Conservation (phyloP, 345 rosid genomes). For the Salix udensis region DNA sequence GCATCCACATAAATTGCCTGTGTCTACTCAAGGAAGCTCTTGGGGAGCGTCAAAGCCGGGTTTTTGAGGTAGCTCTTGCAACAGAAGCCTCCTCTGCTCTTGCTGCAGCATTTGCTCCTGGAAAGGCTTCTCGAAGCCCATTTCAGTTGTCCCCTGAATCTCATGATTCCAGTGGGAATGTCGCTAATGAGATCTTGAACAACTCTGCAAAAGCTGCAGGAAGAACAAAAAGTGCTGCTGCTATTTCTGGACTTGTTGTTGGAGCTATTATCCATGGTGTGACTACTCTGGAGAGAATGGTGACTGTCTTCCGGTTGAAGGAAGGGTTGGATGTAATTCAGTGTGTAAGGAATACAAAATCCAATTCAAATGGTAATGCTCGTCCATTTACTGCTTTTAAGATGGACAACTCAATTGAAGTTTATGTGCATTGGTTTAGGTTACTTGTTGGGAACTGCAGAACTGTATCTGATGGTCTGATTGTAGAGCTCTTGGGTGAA, state of each 20-base stretch:
- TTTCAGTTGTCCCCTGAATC: slow-evolving; percentile 72
- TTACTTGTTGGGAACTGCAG: slow-evolving; percentile 83
- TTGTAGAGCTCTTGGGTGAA: slow-evolving; percentile 89
- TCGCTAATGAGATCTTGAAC: slow-evolving; percentile 42
- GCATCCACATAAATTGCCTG: slow-evolving; percentile 72
- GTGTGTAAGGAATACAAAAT: slow-evolving; percentile 61
- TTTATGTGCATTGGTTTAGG: slow-evolving; percentile 87
- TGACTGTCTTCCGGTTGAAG: slow-evolving; percentile 71
- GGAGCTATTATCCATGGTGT: slow-evolving; percentile 88
- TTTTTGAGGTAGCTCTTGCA: slow-evolving; percentile 94
- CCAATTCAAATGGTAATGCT: slow-evolving; percentile 79
- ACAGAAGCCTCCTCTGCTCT: slow-evolving; percentile 82
- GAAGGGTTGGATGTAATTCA: slow-evolving; percentile 86
- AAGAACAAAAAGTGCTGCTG: slow-evolving; percentile 62
- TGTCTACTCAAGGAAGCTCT: slow-evolving; percentile 87
- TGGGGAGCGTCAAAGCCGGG: slow-evolving; percentile 95
- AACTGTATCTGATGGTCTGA: slow-evolving; percentile 78
- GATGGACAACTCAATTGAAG: slow-evolving; percentile 64
- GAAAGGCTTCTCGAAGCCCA: slow-evolving; percentile 78
- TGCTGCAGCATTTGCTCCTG: slow-evolving; percentile 56
- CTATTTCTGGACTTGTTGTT: slow-evolving; percentile 78
- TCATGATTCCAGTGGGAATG: slow-evolving; percentile 51
- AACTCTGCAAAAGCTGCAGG: slow-evolving; percentile 47
- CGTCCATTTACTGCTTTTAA: slow-evolving; percentile 58
- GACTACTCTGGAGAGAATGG: slow-evolving; percentile 90